Percentiles rank a stretch among this genome's conserved stretches.
Evolutionary conservation across 306 rosid species (phyloP).

Genomic region (Cucurbita moschata): DNA sequence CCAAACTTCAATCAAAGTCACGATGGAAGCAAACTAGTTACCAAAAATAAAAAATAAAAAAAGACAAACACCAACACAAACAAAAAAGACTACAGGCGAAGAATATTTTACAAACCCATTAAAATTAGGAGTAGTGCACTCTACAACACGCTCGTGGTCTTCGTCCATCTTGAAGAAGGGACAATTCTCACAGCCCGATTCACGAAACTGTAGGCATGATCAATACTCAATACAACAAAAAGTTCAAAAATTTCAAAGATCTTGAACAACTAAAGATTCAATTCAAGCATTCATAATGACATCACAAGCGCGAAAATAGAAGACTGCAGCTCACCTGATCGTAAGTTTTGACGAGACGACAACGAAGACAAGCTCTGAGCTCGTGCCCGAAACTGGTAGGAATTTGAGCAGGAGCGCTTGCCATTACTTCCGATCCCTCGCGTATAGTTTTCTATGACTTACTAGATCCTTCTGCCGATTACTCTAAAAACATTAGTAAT

Average conservation of each 20-base stretch:
- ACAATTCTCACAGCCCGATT: slow-evolving; percentile 88
- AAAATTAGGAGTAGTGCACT: slow-evolving; percentile 91
- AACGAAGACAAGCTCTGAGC: slow-evolving; percentile 90
- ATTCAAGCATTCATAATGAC: background rate
- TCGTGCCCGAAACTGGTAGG: slow-evolving; percentile 91
- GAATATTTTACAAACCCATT: slow-evolving; percentile 43
- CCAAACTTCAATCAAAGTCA: background rate
- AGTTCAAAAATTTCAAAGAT: background rate
- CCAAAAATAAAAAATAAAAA: background rate
- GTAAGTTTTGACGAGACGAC: slow-evolving; percentile 94
- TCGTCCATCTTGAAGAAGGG: slow-evolving; percentile 89
- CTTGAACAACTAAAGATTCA: background rate
- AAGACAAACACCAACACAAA: background rate
- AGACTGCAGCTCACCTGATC: slow-evolving; percentile 51
- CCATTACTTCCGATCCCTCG: slow-evolving; percentile 21
- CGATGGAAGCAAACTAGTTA: background rate
- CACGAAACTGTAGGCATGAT: slow-evolving; percentile 50
- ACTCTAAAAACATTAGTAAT: background rate
- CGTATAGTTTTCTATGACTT: background rate
- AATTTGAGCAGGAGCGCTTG: slow-evolving; percentile 61
- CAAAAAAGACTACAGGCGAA: background rate
- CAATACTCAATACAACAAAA: background rate
- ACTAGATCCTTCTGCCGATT: background rate
- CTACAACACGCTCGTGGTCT: slow-evolving; percentile 69
- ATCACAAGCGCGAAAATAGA: background rate